phyloP scores from a whole-genome alignment of 129 eudicot genomes.

The Mikania micrantha region DNA sequence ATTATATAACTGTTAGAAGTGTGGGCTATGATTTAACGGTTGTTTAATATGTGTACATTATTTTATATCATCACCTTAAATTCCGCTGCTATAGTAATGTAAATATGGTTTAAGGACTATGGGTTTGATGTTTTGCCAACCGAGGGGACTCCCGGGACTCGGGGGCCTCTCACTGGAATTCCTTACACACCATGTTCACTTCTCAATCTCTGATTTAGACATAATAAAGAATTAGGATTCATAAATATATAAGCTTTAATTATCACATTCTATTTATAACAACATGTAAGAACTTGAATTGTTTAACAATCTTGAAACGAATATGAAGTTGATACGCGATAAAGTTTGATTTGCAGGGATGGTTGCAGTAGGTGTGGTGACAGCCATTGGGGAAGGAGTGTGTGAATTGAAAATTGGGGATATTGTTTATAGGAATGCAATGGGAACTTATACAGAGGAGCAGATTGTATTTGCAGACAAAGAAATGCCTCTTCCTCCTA shows the following conservation, averaged over 20 bases:
- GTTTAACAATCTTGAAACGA: no score
- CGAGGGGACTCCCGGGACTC: no score
- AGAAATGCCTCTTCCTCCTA: no score
- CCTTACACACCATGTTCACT: constrained; percentile 83
- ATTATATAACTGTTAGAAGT: no score
- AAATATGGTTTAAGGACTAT: no score
- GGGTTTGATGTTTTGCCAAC: no score
- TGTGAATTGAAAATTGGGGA: constrained; percentile 54
- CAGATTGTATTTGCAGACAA: constrained; percentile 62
- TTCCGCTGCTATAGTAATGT: no score
- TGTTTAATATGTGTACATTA: no score
- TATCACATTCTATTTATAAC: not conserved
- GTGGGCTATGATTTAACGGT: no score
- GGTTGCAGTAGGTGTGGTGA: constrained; percentile 79
- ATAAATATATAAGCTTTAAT: not conserved
- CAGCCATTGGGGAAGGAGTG: constrained; percentile 62
- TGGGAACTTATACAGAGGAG: constrained; percentile 72
- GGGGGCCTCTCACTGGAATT: no score
- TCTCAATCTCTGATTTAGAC: not conserved
- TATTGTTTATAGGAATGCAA: constrained; percentile 44
- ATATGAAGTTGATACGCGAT: not conserved
- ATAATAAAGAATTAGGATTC: not conserved
- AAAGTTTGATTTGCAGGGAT: constrained; percentile 33
- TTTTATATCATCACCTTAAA: no score
- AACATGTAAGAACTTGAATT: no score